phyloP scores from a whole-genome alignment of 257 asterid genomes.

The Penstemon newberryi region DNA sequence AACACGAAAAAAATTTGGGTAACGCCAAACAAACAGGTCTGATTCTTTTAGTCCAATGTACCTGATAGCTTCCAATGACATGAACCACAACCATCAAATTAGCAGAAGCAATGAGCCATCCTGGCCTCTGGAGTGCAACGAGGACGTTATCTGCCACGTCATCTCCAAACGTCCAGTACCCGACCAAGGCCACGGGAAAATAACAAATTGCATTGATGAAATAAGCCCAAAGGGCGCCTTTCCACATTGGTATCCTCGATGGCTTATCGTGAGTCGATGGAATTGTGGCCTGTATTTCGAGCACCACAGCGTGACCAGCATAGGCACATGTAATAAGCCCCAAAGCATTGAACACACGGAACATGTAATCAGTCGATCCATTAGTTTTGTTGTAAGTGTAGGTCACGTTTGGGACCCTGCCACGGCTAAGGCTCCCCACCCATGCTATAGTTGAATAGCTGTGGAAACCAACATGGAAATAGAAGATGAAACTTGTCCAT shows the following conservation, averaged over 20 bases:
- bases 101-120: conserved; percentile 53
- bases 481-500: too few species aligned
- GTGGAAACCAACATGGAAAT: conserved; percentile 1
- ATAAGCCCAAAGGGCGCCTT: conserved; percentile 48
- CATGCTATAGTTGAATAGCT: conserved; percentile 66
- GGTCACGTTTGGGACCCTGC: conserved; percentile 43
- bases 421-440: conserved; percentile 44
- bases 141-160: conserved; percentile 50
- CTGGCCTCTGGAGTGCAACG: conserved; percentile 45
- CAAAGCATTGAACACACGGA: conserved; percentile 47
- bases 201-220: conserved; percentile 51
- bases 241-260: conserved; percentile 56
- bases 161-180: conserved; percentile 58
- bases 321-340: conserved; percentile 54
- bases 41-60: too few species aligned
- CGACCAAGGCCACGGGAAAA: conserved; percentile 53
- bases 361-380: conserved; percentile 35
- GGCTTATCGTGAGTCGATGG: conserved; percentile 60
- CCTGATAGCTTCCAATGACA: conserved; percentile 28
- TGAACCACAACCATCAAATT: conserved; percentile 33
- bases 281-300: conserved; percentile 61
- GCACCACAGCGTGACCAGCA: conserved; percentile 56
- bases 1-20: too few species aligned
- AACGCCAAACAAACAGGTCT: too few species aligned
- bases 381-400: conserved; percentile 43